These are phyloP conservation scores for Lactarius quietus DNA, from an alignment of 768 basidiomycete genomes.

Conservation along the genomic window DNA sequence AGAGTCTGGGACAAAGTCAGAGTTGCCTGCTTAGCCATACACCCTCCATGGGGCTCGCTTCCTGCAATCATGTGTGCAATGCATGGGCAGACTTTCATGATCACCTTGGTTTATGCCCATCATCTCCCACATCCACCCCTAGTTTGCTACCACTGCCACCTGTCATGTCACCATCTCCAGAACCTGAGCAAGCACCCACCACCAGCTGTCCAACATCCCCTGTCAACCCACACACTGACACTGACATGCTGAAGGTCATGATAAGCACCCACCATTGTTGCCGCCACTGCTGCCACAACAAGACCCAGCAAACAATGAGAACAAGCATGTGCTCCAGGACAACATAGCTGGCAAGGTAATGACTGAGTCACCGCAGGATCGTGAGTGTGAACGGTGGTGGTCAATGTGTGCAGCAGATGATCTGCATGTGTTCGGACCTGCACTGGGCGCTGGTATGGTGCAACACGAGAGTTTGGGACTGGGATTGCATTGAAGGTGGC, in stretches of 20 bases:
- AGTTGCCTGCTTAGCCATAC: too few relatives aligned
- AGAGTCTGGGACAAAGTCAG: too few relatives aligned
- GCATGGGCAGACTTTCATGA: too few relatives aligned
- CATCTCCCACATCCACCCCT: conserved; percentile 1
- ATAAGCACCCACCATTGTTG: not conserved
- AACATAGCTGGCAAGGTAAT: not conserved
- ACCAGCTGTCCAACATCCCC: conserved; percentile 12
- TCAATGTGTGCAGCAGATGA: conserved; percentile 63
- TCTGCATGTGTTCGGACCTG: conserved; percentile 49
- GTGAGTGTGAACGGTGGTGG: conserved; percentile 38
- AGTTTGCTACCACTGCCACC: not conserved
- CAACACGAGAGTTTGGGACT: conserved; percentile 20
- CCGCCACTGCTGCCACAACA: not conserved
- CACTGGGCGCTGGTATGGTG: conserved; percentile 20
- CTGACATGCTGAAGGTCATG: conserved; percentile 12
- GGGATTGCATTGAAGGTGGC: not conserved
- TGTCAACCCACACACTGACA: conserved; percentile 47
- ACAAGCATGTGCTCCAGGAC: not conserved
- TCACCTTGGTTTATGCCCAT: too few relatives aligned
- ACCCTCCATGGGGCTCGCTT: too few relatives aligned
- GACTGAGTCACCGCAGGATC: not conserved
- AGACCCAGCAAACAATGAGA: not conserved
- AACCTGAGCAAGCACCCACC: conserved; percentile 7
- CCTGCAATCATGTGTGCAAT: too few relatives aligned
- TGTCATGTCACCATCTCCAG: not conserved